These are phyloP conservation scores for Panicum miliaceum DNA, from an alignment of 176 grass and related monocot genomes.

Conservation along the genomic window DNA sequence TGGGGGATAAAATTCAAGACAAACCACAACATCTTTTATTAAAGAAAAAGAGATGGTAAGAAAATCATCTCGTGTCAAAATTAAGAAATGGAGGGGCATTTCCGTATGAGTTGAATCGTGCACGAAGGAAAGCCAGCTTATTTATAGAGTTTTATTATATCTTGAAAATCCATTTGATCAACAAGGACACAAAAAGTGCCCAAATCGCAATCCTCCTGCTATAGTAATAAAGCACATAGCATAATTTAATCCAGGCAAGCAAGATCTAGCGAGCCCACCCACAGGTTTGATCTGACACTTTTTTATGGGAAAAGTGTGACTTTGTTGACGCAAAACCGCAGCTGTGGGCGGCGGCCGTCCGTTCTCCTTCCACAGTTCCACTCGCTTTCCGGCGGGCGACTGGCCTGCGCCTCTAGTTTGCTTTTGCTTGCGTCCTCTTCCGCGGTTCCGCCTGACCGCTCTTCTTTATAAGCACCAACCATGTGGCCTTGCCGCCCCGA, in stretches of 20 bases:
- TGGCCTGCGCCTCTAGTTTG: conserved; percentile 26
- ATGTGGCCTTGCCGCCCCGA: conserved; percentile 28
- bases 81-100: background rate
- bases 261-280: background rate
- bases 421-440: background rate
- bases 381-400: conserved; percentile 43
- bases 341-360: conserved; percentile 15
- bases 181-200: background rate
- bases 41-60: background rate
- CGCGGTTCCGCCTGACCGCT: background rate
- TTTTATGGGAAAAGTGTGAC: background rate
- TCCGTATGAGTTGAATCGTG: background rate
- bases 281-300: conserved; percentile 12
- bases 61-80: background rate
- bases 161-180: too few relatives aligned
- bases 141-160: background rate
- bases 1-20: background rate
- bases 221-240: background rate
- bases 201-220: conserved; percentile 21
- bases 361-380: background rate
- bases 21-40: too few relatives aligned
- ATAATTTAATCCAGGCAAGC: background rate
- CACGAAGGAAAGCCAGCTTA: background rate
- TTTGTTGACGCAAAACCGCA: conserved; percentile 29
- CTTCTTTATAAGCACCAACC: conserved; percentile 38